Base-by-base conservation (phyloP, 441 rosid genomes). In the Oxalis stricta region DNA sequence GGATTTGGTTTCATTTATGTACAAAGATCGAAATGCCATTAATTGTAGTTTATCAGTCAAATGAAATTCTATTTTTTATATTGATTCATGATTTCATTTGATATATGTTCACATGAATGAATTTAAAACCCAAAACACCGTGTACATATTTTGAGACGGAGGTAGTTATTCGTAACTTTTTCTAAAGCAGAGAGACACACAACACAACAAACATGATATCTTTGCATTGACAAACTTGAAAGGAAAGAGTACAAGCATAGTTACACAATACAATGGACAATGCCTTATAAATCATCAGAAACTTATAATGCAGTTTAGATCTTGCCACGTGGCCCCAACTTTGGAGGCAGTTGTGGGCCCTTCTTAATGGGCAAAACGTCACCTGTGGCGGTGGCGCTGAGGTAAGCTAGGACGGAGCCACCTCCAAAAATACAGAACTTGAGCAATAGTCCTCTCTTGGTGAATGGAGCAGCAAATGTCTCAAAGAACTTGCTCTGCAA, bases 401-500 rank as follows among this genome's bases (percentile, higher is more conserved):
- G 56, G 66, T 70, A 84, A 53, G 94, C 84, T 23, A 80, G 72
- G 38, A 72, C 58, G 14, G 89, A 71, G 48, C 94, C 95, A 35
- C 92, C 96, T 60, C 89, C 94, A 67, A 85, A 55, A 41, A 85
- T 70, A 76, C 82, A 75, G 64, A 85, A 91, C 83, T 82, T 85
- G 62, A 89, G 96, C 70, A 89, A 61, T 41, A 83, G 56, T 38
- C 94, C 96, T 69, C 96, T 83, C 80, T 85, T 85, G 49, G 96
- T 80, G 70, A 89, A 85, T 62, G 95, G 98, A 45, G 81, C 88
- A 7, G 77, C 94, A 63, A 76, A 75, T 55, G 89, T 85, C 85
- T 85, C 96, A 51, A 85, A 85, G 77, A 85, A 91, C 76, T 85
- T 91, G 87, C 98, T 85, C 98, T 91, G 77, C 69, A 62, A 33